Evolutionary conservation across 208 protist species (phyloP).

Genomic region (Crithidia thermophila): DNA sequence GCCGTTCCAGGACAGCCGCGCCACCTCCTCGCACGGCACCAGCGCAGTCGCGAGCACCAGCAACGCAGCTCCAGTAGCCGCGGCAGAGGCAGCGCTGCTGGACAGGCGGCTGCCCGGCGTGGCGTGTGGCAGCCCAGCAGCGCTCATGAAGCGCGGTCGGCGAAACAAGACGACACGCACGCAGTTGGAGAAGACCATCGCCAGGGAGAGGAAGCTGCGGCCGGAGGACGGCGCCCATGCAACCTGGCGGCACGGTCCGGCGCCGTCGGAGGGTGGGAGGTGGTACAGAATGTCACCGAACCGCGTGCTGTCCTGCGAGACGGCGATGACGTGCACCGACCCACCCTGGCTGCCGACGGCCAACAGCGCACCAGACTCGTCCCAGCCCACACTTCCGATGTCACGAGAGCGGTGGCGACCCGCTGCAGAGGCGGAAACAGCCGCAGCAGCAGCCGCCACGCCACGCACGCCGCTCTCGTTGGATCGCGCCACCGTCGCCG

Average conservation of each 20-base stretch:
- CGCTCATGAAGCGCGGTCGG: constrained; percentile 45
- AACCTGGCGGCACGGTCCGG: constrained; percentile 50
- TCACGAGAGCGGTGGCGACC: constrained; percentile 24
- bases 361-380: constrained; percentile 69
- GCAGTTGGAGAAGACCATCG: constrained; percentile 48
- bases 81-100: not conserved
- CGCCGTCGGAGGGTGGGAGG: not conserved
- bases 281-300: constrained; percentile 40
- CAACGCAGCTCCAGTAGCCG: constrained; percentile 24
- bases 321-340: constrained; percentile 51
- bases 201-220: constrained; percentile 78
- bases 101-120: not conserved
- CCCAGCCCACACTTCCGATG: constrained; percentile 59
- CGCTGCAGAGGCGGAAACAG: not conserved
- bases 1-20: constrained; percentile 79
- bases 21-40: constrained; percentile 55
- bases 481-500: not conserved
- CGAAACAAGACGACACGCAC: constrained; percentile 71
- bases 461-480: not conserved
- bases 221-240: constrained; percentile 76
- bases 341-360: constrained; percentile 59
- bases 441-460: not conserved
- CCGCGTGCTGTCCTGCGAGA: constrained; percentile 39
- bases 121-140: constrained; percentile 25
- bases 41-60: constrained; percentile 46